These are phyloP conservation scores for Endocarpon pusillum DNA, from an alignment of 495 filamentous ascomycete species.

Conservation along the genomic window DNA sequence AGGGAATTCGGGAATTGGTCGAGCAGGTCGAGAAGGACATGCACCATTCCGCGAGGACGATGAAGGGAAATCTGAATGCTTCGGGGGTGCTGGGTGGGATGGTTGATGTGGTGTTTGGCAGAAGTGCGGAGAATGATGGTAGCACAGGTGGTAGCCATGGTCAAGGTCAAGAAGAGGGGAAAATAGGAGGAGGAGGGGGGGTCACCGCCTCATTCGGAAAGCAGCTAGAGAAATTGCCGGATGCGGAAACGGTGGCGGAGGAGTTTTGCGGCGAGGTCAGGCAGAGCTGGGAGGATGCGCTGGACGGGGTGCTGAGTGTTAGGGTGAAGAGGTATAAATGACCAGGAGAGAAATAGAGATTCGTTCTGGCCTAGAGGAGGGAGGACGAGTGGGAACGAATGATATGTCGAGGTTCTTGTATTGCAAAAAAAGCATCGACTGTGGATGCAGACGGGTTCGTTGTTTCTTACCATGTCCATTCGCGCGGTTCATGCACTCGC, in stretches of 20 bases:
- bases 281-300: conserved; percentile 31
- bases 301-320: conserved; percentile 22
- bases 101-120: background rate
- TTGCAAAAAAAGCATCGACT: no score
- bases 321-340: no score
- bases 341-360: no score
- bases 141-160: background rate
- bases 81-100: background rate
- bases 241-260: conserved; percentile 22
- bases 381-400: no score
- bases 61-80: background rate
- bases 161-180: no score
- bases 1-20: background rate
- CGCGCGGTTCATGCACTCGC: no score
- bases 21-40: background rate
- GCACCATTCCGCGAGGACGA: background rate
- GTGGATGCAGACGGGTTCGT: no score
- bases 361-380: no score
- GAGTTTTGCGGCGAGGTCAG: conserved; percentile 26
- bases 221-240: conserved; percentile 18
- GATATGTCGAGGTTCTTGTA: no score
- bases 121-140: no score
- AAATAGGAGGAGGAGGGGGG: conserved; percentile 11
- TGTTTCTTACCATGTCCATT: no score
- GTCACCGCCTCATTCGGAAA: conserved; percentile 16